These are phyloP conservation scores for Tetrapyrgos nigripes DNA, from an alignment of 1,284 basidiomycete genomes.

Conservation along the genomic window DNA sequence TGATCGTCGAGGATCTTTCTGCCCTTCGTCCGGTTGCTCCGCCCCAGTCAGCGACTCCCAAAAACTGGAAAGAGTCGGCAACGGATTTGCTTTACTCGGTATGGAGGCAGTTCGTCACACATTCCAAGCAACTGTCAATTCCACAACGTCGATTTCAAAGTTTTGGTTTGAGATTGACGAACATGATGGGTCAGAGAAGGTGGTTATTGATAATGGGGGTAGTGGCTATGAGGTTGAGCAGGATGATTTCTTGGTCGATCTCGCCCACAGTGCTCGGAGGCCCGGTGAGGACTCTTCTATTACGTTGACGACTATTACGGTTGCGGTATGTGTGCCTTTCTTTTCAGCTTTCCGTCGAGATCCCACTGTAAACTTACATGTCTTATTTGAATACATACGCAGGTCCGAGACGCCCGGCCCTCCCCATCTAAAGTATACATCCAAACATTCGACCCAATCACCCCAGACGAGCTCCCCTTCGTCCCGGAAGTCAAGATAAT, in stretches of 20 bases:
- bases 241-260: slow-evolving; percentile 4
- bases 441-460: neutral
- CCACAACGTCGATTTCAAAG: slow-evolving; percentile 5
- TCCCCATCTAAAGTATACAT: neutral
- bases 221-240: slow-evolving; percentile 7
- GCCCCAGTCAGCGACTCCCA: neutral
- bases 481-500: neutral
- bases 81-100: neutral
- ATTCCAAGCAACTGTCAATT: slow-evolving; percentile 3
- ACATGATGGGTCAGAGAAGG: neutral
- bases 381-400: neutral
- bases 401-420: neutral
- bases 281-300: neutral
- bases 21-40: slow-evolving; percentile 7
- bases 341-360: too few species aligned
- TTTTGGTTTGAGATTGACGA: slow-evolving; percentile 7
- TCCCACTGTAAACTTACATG: neutral
- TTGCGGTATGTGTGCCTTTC: neutral
- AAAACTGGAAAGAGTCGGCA: neutral
- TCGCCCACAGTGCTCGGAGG: neutral
- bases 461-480: neutral
- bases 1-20: slow-evolving; percentile 10
- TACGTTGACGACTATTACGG: neutral
- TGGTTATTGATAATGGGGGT: slow-evolving; percentile 10
- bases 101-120: neutral